phyloP scores from a whole-genome alignment of 2,329 filamentous ascomycete genomes.

The Botrytis porri region DNA sequence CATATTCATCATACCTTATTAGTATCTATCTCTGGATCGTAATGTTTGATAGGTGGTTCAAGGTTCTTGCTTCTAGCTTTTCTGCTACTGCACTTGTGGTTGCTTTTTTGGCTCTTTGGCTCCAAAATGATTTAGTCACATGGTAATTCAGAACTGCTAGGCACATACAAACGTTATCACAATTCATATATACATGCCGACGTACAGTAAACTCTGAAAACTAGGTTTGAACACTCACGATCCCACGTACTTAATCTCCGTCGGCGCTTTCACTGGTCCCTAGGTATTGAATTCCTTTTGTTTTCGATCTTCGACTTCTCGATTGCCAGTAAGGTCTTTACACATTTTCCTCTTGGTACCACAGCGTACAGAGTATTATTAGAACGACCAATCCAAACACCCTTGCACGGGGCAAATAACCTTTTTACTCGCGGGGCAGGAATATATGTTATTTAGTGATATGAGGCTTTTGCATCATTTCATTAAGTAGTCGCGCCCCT shows the following conservation, averaged over 20 bases:
- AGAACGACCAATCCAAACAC: not conserved
- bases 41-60: not conserved
- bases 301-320: not conserved
- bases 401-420: conserved; percentile 15
- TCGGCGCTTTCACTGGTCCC: not conserved
- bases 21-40: not conserved
- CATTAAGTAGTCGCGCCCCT: conserved; percentile 10
- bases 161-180: not conserved
- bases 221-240: not conserved
- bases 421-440: conserved; percentile 14
- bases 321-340: not conserved
- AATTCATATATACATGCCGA: not conserved
- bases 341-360: not conserved
- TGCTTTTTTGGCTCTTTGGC: not conserved
- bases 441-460: conserved; percentile 4
- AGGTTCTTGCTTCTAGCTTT: not conserved
- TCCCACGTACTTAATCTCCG: conserved; percentile 4
- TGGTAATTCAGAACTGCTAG: not conserved
- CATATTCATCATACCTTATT: not conserved
- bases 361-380: not conserved
- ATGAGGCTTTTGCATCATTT: conserved; percentile 14
- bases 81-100: not conserved
- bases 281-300: not conserved
- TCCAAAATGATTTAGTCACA: not conserved
- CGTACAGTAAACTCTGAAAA: not conserved